Percentiles rank a stretch among this genome's conserved stretches.
Evolutionary conservation across 2,329 filamentous ascomycete species (phyloP).

Genomic region (Capronia epimyces): DNA sequence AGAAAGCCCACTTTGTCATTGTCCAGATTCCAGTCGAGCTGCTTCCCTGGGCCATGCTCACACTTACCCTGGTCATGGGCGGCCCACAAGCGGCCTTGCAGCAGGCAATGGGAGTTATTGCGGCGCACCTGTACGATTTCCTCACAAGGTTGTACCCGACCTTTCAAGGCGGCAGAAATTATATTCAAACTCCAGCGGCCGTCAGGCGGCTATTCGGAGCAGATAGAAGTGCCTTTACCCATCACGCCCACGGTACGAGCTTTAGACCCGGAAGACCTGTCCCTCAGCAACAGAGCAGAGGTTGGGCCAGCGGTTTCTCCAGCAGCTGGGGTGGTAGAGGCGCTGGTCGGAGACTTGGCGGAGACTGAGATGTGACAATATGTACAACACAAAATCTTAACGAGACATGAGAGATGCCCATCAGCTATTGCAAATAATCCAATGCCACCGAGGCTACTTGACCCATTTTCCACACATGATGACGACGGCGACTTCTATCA

Average conservation of each 20-base stretch:
- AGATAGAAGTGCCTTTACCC: slow-evolving; percentile 35
- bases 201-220: slow-evolving; percentile 62
- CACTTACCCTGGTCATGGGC: slow-evolving; percentile 64
- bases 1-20: slow-evolving; percentile 72
- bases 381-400: slow-evolving; percentile 16
- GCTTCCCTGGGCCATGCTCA: slow-evolving; percentile 73
- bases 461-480: background rate
- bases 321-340: slow-evolving; percentile 39
- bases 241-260: slow-evolving; percentile 60
- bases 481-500: slow-evolving; percentile 2
- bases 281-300: slow-evolving; percentile 20
- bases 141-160: slow-evolving; percentile 80
- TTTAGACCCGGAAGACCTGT: slow-evolving; percentile 39
- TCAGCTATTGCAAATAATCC: background rate
- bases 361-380: slow-evolving; percentile 29
- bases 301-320: slow-evolving; percentile 40
- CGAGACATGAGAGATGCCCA: slow-evolving; percentile 18
- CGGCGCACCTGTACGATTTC: slow-evolving; percentile 88
- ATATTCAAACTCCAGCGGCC: slow-evolving; percentile 67
- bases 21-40: slow-evolving; percentile 76
- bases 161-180: slow-evolving; percentile 76
- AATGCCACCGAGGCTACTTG: background rate
- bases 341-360: slow-evolving; percentile 39
- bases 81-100: slow-evolving; percentile 54
- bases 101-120: slow-evolving; percentile 72